Evolutionary conservation across 2,329 filamentous ascomycete species (phyloP), one percentile per base, ranked within the genome.

Genomic region (Diaporthe batatas): DNA sequence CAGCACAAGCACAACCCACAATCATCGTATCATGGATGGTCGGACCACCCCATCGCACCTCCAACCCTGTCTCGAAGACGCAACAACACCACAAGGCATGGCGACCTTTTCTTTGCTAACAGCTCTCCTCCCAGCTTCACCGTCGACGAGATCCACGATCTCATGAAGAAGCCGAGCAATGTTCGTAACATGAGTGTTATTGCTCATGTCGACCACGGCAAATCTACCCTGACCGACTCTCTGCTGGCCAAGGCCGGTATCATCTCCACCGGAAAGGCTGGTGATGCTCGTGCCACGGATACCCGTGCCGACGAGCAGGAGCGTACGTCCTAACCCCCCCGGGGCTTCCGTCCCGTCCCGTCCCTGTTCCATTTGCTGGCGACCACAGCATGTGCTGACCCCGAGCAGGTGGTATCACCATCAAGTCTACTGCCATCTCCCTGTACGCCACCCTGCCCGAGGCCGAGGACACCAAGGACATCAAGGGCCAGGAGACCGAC

Each of bases 151-250:
- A 93, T 95, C 86, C 92, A 92, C 68, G 65, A 44, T 70, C 81
- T 93, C 84, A 94, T 93, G 93, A 92, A 94, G 91, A 92, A 92
- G 87, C 91, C 93, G 80, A 88, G 84, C 83, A 92, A 92, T 85
- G 90, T 92, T 84, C 89, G 90, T 87, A 98, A 98, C 92, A 65
- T 73, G 70, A 71, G 72, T 72, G 96, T 99, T 86, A 98, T 98
- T 94, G 96, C 96, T 86, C 96, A 99, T 90, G 95, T 99, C 92
- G 96, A 99, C 88, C 96, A 99, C 92, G 96, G 96, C 90, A 99
- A 99, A 89, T 99, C 96, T 81, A 99, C 96, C 84, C 91, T 99
- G 82, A 98, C 96, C 92, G 96, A 99, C 89, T 98, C 96, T 81
- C 94, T 99, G 79, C 93, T 99, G 84, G 95, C 97, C 89, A 96